A percentile compares a stretch with the other conserved stretches of the same genome.
Evolutionary conservation across 495 filamentous ascomycete genomes (phyloP).

Genomic region (Podospora sp.): DNA sequence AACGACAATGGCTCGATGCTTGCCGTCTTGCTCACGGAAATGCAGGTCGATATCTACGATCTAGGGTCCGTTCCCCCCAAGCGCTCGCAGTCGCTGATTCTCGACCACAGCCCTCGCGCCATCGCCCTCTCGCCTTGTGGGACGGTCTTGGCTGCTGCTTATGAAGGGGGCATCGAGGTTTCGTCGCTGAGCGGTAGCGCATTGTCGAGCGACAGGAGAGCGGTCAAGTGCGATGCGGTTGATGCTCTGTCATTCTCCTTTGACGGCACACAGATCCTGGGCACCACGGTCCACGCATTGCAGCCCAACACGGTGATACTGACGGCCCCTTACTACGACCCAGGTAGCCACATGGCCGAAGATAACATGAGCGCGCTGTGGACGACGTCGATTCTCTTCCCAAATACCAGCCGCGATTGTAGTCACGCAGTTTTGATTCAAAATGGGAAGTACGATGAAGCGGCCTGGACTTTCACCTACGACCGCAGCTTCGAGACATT

Average conservation of each 20-base stretch:
- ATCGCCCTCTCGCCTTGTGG: constrained; percentile 81
- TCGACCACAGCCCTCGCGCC: constrained; percentile 75
- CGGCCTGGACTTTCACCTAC: constrained; percentile 78
- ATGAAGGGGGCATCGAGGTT: constrained; percentile 84
- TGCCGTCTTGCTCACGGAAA: constrained; percentile 78
- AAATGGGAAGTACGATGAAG: constrained; percentile 68
- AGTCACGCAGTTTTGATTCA: constrained; percentile 77
- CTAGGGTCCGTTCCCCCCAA: constrained; percentile 63
- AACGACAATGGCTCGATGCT: constrained; percentile 75
- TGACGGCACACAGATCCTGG: constrained; percentile 83
- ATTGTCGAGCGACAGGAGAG: constrained; percentile 67
- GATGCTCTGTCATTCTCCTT: constrained; percentile 80
- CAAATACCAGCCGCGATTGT: constrained; percentile 72
- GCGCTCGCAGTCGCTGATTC: constrained; percentile 66
- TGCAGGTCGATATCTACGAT: constrained; percentile 80
- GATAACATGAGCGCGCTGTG: constrained; percentile 77
- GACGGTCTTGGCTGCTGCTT: constrained; percentile 81
- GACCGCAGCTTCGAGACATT: constrained; percentile 77
- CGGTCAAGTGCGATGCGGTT: constrained; percentile 78
- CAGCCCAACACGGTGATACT: constrained; percentile 74
- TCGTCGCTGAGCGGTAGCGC: constrained; percentile 68
- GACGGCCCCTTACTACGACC: constrained; percentile 77
- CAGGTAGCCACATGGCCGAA: constrained; percentile 56
- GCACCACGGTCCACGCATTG: constrained; percentile 66
- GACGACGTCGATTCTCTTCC: constrained; percentile 88